Evolutionary conservation across 2,329 filamentous ascomycete species (phyloP), one percentile per base, ranked within the genome.

Genomic region (Aspergillus hortae): DNA sequence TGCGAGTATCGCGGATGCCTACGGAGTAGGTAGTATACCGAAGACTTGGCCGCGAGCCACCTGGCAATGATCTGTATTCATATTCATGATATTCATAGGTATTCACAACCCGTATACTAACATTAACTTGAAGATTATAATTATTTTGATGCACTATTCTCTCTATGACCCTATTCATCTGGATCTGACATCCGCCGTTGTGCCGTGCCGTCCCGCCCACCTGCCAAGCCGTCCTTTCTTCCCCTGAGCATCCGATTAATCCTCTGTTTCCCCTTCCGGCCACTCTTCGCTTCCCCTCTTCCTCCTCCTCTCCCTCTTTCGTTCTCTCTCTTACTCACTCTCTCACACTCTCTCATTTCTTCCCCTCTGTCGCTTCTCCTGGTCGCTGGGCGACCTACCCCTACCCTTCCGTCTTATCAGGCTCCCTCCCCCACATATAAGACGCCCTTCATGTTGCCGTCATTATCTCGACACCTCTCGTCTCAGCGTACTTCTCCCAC

Each of bases 391-490:
- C 63, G 63, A 65, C 58, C 62, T 17, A 4, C 35, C 59, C 51
- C 56, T 41, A 53, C 48, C 53, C 52, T 55, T 51, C 45, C 50
- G 52, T 53, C 47, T 38, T 48, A 35, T 46, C 52, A 33, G 30
- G 21, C 38, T 48, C 30, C 48, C 36, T 44, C 52, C 54, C 32
- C 36, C 35, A 44, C 46, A 35, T 53, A 56, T 56, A 46, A 38
- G 54, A 58, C 63, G 67, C 66, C 66, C 67, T 68, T 67, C 66
- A 69, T 69, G 67, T 66, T 66, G 59, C 61, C 59, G 56, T 60
- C 55, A 60, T 58, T 48, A 57, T 60, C 58, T 45, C 60, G 52
- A 53, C 57, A 60, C 48, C 61, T 56, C 54, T 56, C 6, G 14
- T 42, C 11, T 5, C 11, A 42, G 11, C 40, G 17, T 23, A 19